Conservation (phyloP, 2,329 filamentous ascomycete species). For the Plectosphaerella plurivora region DNA sequence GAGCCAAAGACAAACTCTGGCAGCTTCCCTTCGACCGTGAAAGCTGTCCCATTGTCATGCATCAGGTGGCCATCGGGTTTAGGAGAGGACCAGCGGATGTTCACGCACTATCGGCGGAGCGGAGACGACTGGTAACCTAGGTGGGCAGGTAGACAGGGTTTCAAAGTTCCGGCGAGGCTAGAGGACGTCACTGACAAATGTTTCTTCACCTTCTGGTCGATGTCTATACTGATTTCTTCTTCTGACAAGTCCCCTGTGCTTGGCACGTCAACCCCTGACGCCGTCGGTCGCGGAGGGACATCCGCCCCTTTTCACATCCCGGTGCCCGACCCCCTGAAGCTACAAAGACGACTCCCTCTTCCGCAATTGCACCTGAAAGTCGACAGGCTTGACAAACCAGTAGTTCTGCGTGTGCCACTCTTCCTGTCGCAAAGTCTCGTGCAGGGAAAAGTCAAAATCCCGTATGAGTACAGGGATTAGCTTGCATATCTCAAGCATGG, state of each 20-base stretch:
- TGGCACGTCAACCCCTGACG: background rate
- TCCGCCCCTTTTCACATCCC: background rate
- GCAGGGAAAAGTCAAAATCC: conserved; percentile 26
- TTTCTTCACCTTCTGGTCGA: too few species aligned
- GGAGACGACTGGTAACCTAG: background rate
- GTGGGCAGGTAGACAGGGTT: too few species aligned
- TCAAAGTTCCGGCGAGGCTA: too few species aligned
- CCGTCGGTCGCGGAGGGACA: background rate
- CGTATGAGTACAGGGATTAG: conserved; percentile 31
- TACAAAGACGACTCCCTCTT: background rate
- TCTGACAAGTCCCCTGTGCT: background rate
- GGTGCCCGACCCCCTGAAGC: too few species aligned
- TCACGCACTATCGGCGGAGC: too few species aligned
- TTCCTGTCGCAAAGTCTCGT: background rate
- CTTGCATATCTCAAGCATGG: conserved; percentile 37
- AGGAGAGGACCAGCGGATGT: too few species aligned
- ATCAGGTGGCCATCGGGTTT: too few species aligned
- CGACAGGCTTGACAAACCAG: conserved; percentile 37
- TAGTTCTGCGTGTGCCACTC: conserved; percentile 18
- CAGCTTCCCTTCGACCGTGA: too few species aligned
- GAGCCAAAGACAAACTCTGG: too few species aligned
- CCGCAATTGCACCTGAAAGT: conserved; percentile 25
- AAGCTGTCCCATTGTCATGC: too few species aligned
- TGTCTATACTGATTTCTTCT: background rate
- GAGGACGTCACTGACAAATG: too few species aligned